Percentiles rank a stretch among this genome's conserved stretches.
Evolutionary conservation across 2,329 filamentous ascomycete species (phyloP).

Genomic region (Talaromyces verruculosus): DNA sequence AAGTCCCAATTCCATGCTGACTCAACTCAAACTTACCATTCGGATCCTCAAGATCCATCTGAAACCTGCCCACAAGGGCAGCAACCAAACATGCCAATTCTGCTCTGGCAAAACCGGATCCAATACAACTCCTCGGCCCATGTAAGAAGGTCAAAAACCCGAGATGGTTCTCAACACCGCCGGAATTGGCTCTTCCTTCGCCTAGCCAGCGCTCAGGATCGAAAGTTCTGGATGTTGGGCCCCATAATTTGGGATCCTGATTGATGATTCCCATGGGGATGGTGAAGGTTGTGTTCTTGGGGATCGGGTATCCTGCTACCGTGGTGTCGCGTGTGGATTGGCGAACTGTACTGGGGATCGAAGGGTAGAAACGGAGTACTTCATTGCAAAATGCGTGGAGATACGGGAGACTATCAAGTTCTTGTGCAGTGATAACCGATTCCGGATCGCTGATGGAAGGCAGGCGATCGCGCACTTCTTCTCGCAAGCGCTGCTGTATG

Average conservation of each 20-base stretch:
- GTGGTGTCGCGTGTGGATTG: slow-evolving; percentile 64
- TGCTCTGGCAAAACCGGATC: slow-evolving; percentile 72
- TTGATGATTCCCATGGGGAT: slow-evolving; percentile 53
- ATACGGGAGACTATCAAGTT: slow-evolving; percentile 71
- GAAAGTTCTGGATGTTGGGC: slow-evolving; percentile 70
- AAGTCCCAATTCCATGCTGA: slow-evolving; percentile 62
- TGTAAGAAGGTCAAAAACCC: slow-evolving; percentile 19
- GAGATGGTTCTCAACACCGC: slow-evolving; percentile 57
- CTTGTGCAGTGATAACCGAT: slow-evolving; percentile 61
- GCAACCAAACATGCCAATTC: slow-evolving; percentile 85
- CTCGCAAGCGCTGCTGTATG: slow-evolving; percentile 66
- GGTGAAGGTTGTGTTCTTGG: slow-evolving; percentile 66
- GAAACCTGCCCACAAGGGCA: slow-evolving; percentile 71
- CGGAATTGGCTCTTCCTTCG: slow-evolving; percentile 47
- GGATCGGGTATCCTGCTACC: slow-evolving; percentile 65
- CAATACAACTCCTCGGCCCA: slow-evolving; percentile 83
- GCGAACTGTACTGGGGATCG: slow-evolving; percentile 70
- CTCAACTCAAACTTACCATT: slow-evolving; percentile 54
- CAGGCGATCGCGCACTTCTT: slow-evolving; percentile 65
- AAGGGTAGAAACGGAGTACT: slow-evolving; percentile 69
- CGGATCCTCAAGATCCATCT: slow-evolving; percentile 64
- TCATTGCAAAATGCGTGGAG: slow-evolving; percentile 78
- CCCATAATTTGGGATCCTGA: slow-evolving; percentile 69
- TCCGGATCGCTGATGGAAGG: slow-evolving; percentile 28
- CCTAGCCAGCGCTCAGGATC: slow-evolving; percentile 75